Evolutionary conservation across 2,329 filamentous ascomycete species (phyloP), one percentile per base, ranked within the genome.

Genomic region (Colletotrichum incanum): DNA sequence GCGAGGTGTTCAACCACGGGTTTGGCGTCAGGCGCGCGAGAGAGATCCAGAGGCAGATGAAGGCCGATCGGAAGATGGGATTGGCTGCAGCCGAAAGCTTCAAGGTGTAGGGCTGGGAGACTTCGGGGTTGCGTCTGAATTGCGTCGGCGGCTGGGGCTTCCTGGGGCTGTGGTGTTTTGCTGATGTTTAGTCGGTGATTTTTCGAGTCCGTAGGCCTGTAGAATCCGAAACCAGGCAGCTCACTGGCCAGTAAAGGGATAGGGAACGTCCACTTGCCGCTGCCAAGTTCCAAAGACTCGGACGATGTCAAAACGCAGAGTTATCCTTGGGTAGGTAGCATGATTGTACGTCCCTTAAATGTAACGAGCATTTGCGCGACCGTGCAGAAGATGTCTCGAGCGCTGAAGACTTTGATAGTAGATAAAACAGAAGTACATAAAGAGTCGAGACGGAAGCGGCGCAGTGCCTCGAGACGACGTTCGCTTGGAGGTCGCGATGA

Each of bases 1-100:
- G 85, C 41, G 84, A 86, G 61, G 81, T 88, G 7, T 89, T 89
- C 74, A 76, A 82, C 54, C 80, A 86, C 56, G 84, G 84, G 0
- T 87, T 87, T 8, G 86, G 85, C 18, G 82, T 86, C 1, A 78
- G 81, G 67, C 78, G 82, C 52, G 83, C 85, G 0, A 77, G 81
- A 65, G 74, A 80, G 70, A 76, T 85, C 56, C 83, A 84, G 74
- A 83, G 75, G 65, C 73, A 81, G 69, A 77, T 76, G 76, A 78
- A 78, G 66, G 39, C 58, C 26, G 26, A 37, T 37, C 31, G 65
- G 23, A 63, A 63, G 55, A 41, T 52, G 50, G 60, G 18, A 37
- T 50, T 26, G 52, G 26, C 34, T 34, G 37, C 34, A 20, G 34
- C 23, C 7, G 28, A 45, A 26, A 20, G 41, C 3, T 37, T 16